Base-by-base conservation (phyloP, 2,329 filamentous ascomycete genomes). In the Thermochaetoides dissita region DNA sequence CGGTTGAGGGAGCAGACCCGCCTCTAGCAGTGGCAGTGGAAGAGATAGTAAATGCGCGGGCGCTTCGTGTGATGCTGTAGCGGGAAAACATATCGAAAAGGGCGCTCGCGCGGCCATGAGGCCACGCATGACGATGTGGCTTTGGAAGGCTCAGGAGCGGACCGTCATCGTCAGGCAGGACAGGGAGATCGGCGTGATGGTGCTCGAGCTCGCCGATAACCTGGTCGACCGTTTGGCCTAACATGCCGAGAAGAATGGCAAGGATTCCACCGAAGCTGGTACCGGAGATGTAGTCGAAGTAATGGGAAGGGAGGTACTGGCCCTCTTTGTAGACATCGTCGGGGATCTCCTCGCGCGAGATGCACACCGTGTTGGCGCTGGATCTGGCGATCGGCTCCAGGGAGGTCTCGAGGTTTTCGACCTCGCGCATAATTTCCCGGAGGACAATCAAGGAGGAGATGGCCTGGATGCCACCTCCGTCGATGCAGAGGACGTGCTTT, bases 221-320 rank as follows among this genome's bases (percentile, higher is more conserved):
- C 8, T 52, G 49, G 9, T 53, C 48, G 17, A 49, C 50, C 30
- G 38, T 48, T 38, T 45, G 45, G 0, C 50, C 50, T 8, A 50
- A 46, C 43, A 53, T 50, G 30, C 52, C 51, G 8, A 54, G 34
- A 51, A 54, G 52, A 37, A 53, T 52, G 11, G 51, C 50, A n/a
- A 53, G 49, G 30, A 54, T 30, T 1, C 52, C 50, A 7, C 51
- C 52, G 30, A 52, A 41, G 17, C 44, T 49, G 10, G 52, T 53
- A 10, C 52, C 52, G 1, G 50, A 51, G 11, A 54, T 51, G 41
- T 53, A 53, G 45, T 54, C 51, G 33, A 54, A 54, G 42, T 53
- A 54, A 11, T 54, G 51, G 34, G 46, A 50, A 8, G 51, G 52
- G 24, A 53, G 11, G 36, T 53, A 54, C 33, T 52, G 41, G 12